Base-by-base conservation (phyloP, 1,139 yeast species). In the Entelexis sorbosivorans region DNA sequence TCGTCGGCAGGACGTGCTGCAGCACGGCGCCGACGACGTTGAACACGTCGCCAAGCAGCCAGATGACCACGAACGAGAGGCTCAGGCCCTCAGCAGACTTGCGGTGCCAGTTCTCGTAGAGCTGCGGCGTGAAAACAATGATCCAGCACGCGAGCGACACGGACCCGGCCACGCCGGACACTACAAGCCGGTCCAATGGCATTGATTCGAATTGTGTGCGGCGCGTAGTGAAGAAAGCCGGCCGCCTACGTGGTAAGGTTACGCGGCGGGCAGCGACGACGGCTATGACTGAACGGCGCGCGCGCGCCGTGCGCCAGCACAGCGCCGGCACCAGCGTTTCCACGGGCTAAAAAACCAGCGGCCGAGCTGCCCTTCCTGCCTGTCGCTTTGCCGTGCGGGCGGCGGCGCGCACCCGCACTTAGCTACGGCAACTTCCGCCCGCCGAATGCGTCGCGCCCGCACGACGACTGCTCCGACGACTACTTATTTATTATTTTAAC, bases 131-230 rank as follows among this genome's bases (percentile, higher is more conserved):
- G 72, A 91, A 91, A 24, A 91, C 97, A 50, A 91, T 88, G 57
- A 91, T 83, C 98, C 98, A 91, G 66, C 97, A 91, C 19, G 96
- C 95, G 43, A 91, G 77, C 17, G 97, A 89, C 45, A 91, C 86
- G 24, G 95, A 83, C 22, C 62, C 62, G 52, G 52, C 47, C 16
- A 56, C 50, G 22, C 60, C 62, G 26, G 60, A 58, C 11, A 59
- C 48, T 6, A 49, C 56, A 2, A 46, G 40, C 32, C 52, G 26
- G 34, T 52, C 55, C 8, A 52, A 13, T 13, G 43, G 47, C 52
- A 44, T 45, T 26, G 8, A 38, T 8, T 2, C n/a, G 13, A n/a
- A 13, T 40, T 26, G 16, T 40, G 7, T 6, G 13, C n/a, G 43
- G 14, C 14, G 43, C 5, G n/a, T 2, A 33, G 29, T 13, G 20